Conservation (phyloP, 805 yeast genomes). For the Zygosaccharomyces rouxii region DNA sequence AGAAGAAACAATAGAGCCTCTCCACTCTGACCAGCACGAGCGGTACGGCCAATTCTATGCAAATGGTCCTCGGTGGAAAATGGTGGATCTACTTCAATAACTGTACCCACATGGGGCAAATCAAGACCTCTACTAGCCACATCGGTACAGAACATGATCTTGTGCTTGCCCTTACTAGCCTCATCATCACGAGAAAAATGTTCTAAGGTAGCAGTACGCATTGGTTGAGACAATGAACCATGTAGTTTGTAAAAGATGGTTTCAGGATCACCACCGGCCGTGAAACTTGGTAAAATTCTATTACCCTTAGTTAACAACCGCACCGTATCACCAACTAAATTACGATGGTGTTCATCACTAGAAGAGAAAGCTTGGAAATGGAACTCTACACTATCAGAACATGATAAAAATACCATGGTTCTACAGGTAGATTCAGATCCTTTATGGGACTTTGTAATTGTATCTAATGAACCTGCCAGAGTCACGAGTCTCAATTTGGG, state of each 20-base stretch:
- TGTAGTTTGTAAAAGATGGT: slow-evolving; percentile 68
- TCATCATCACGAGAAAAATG: slow-evolving; percentile 47
- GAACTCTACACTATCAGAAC: slow-evolving; percentile 95
- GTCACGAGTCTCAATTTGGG: slow-evolving; percentile 87
- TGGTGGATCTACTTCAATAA: slow-evolving; percentile 93
- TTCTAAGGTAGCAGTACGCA: slow-evolving; percentile 71
- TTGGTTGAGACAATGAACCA: slow-evolving; percentile 84
- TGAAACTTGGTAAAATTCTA: slow-evolving; percentile 32
- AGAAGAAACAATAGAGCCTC: slow-evolving; percentile 69
- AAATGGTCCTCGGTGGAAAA: slow-evolving; percentile 90
- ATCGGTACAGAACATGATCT: slow-evolving; percentile 87
- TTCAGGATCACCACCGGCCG: slow-evolving; percentile 35
- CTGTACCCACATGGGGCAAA: slow-evolving; percentile 77
- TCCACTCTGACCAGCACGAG: slow-evolving; percentile 92
- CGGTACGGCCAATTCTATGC: slow-evolving; percentile 96
- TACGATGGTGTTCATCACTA: slow-evolving; percentile 46
- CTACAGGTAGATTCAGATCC: slow-evolving; percentile 38
- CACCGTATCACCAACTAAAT: slow-evolving; percentile 34
- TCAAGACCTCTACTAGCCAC: slow-evolving; percentile 97
- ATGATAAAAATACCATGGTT: slow-evolving; percentile 82
- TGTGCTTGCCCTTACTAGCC: slow-evolving; percentile 45
- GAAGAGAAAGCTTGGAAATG: slow-evolving; percentile 67
- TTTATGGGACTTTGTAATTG: slow-evolving; percentile 37
- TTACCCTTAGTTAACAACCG: slow-evolving; percentile 29
- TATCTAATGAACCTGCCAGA: slow-evolving; percentile 59